Evolutionary conservation across 2,329 filamentous ascomycete genomes (phyloP), one percentile per base, ranked within the genome.

Genomic region (Coniochaeta sp.): DNA sequence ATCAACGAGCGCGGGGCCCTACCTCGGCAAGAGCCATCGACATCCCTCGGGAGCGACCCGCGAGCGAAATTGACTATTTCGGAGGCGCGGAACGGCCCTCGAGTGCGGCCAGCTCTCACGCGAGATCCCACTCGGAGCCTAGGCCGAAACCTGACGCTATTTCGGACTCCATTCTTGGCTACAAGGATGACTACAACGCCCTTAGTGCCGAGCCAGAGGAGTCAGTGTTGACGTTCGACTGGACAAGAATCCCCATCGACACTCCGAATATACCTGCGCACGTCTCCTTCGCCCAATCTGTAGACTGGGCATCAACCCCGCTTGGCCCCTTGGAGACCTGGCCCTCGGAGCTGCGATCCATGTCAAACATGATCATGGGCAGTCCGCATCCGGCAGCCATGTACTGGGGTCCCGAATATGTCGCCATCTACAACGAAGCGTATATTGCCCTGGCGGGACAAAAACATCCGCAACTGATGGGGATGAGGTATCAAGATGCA

Each of bases 301-400:
- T 88, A 38, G 87, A 93, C 70, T 96, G 90, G 91, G 82, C 82
- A 1, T 77, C 81, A 0, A 95, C 90, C 1, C 77, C 86, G 4
- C 77, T 95, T 1, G 90, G 91, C 0, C 88, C 90, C 0, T 91
- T 95, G 22, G 87, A 90, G 63, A 75, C 79, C 56, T 96, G 90
- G 90, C 77, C 82, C 1, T 75, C 83, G 33, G 89, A 92, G 66
- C 74, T 95, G 57, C 82, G 91, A 59, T 84, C 86, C 63, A 90
- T 93, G 86, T 88, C 89, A 57, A 93, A 93, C 70, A 74, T 93
- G 50, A 85, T 96, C 66, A 92, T 95, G 89, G 88, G 84, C 16
- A 89, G 84, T 61, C 89, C 89, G 12, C 86, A 91, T 68, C 88
- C 89, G 1, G 85, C 87, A 6, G 87, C 88, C 8, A 85, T 92